A percentile compares a stretch with the other conserved stretches of the same genome.
Evolutionary conservation across 352 stramenopile genomes (phyloP).

Genomic region (Phytopythium chamaehyphon): DNA sequence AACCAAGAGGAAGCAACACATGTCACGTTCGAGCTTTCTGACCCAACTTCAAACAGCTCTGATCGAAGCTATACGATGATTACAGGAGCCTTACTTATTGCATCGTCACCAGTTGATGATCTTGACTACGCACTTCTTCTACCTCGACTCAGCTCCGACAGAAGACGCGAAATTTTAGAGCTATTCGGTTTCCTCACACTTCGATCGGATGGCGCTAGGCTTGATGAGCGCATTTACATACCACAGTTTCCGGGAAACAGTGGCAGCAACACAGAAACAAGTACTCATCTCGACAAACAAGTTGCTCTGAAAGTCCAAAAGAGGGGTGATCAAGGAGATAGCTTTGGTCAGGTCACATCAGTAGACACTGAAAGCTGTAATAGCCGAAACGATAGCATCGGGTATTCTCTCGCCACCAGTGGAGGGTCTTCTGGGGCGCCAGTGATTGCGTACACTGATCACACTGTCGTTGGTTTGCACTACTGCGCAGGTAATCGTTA

Average conservation of each 20-base stretch:
- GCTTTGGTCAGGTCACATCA: constrained; percentile 24
- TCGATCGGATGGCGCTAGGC: constrained; percentile 6
- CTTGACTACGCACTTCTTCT: constrained; percentile 42
- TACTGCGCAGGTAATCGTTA: constrained; percentile 35
- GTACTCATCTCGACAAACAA: constrained; percentile 26
- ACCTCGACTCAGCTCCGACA: constrained; percentile 6
- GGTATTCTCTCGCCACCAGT: constrained; percentile 40
- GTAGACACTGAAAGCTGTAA: constrained; percentile 31
- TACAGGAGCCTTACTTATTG: constrained; percentile 26
- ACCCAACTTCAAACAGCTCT: constrained; percentile 18
- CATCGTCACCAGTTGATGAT: constrained; percentile 13
- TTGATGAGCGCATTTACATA: constrained; percentile 51
- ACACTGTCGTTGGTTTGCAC: constrained; percentile 40
- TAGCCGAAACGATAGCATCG: constrained; percentile 20
- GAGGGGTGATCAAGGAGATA: neutral
- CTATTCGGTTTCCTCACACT: constrained; percentile 46
- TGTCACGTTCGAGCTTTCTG: constrained; percentile 43
- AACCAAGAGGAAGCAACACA: constrained; percentile 21
- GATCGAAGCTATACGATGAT: constrained; percentile 21
- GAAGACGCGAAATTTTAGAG: constrained; percentile 10
- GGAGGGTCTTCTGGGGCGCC: constrained; percentile 48
- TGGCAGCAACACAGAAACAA: too few species aligned
- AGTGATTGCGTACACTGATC: constrained; percentile 34
- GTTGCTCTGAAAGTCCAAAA: constrained; percentile 36
- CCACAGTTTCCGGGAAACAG: constrained; percentile 35